Percentiles rank a stretch among this genome's conserved stretches.
These are phyloP conservation scores for Blastomyces silverae DNA, from an alignment of 2,329 filamentous ascomycete species.

Conservation along the genomic window DNA sequence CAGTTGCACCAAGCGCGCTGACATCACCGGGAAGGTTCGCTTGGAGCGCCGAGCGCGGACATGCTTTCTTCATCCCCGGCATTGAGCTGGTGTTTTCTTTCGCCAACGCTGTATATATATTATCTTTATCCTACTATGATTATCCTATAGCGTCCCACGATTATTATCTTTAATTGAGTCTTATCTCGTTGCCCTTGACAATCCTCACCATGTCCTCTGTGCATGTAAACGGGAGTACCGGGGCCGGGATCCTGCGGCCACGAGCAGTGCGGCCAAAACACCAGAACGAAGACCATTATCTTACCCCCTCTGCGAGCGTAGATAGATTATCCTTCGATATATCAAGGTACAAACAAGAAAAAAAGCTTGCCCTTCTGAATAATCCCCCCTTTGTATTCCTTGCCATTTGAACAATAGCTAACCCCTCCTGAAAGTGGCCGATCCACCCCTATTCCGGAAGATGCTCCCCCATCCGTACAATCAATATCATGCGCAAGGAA, in stretches of 20 bases:
- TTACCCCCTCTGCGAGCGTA: conserved; percentile 4
- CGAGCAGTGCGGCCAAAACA: conserved; percentile 16
- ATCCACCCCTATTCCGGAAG: conserved; percentile 74
- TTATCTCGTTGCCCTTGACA: neutral
- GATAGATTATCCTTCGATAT: conserved; percentile 22
- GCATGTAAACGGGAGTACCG: conserved; percentile 22
- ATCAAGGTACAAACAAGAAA: conserved; percentile 27
- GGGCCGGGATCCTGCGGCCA: conserved; percentile 16
- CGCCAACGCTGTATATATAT: conserved; percentile 2
- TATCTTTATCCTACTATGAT: conserved; percentile 6
- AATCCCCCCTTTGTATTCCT: neutral
- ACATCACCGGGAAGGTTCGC: conserved; percentile 10
- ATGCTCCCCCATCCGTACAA: conserved; percentile 88
- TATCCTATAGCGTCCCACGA: neutral
- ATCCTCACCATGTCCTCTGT: conserved; percentile 29
- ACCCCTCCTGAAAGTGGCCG: conserved; percentile 53
- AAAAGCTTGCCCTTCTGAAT: neutral
- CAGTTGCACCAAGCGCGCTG: neutral
- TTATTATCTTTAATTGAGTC: neutral
- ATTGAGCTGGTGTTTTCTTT: conserved; percentile 2
- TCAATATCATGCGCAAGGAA: conserved; percentile 79
- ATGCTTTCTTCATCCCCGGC: neutral
- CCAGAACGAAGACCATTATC: conserved; percentile 11
- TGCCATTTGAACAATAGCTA: neutral
- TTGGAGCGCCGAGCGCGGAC: neutral